Percentiles rank a stretch among this genome's conserved stretches.
These are phyloP conservation scores for Nicotiana benthamiana DNA, from an alignment of 257 asterid genomes.

Conservation along the genomic window DNA sequence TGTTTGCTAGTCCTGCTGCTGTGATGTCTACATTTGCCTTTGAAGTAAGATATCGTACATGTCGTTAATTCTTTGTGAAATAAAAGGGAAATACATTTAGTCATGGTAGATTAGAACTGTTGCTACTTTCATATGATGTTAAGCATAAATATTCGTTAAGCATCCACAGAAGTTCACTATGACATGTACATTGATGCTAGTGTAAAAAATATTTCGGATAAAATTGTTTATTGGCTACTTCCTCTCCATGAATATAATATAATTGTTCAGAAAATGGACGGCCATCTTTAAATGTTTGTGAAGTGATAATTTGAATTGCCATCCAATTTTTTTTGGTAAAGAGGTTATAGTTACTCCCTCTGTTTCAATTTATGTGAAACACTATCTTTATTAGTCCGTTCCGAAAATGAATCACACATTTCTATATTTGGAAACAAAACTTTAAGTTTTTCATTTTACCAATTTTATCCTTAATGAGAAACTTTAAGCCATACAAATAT, in stretches of 20 bases:
- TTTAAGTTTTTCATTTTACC: too few relatives aligned
- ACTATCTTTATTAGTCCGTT: too few relatives aligned
- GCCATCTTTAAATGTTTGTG: neutral
- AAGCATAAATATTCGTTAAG: neutral
- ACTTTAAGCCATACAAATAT: too few relatives aligned
- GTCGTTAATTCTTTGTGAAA: neutral
- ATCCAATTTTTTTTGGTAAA: neutral
- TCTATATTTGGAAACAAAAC: too few relatives aligned
- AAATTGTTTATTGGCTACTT: neutral
- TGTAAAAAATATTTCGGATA: neutral
- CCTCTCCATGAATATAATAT: neutral
- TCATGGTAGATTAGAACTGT: neutral
- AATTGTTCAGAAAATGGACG: neutral
- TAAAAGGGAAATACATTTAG: neutral
- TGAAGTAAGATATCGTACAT: constrained; percentile 18
- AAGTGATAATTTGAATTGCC: neutral
- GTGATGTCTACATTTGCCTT: constrained; percentile 22
- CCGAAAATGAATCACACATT: too few relatives aligned
- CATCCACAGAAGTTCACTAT: neutral
- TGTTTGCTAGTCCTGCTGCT: constrained; percentile 32
- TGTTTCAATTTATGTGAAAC: too few relatives aligned
- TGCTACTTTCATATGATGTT: neutral
- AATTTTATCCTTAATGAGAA: too few relatives aligned
- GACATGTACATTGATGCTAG: neutral
- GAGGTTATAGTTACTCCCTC: neutral